Evolutionary conservation across 768 basidiomycete genomes (phyloP).

Genomic region (Hygrocybe coccinea): DNA sequence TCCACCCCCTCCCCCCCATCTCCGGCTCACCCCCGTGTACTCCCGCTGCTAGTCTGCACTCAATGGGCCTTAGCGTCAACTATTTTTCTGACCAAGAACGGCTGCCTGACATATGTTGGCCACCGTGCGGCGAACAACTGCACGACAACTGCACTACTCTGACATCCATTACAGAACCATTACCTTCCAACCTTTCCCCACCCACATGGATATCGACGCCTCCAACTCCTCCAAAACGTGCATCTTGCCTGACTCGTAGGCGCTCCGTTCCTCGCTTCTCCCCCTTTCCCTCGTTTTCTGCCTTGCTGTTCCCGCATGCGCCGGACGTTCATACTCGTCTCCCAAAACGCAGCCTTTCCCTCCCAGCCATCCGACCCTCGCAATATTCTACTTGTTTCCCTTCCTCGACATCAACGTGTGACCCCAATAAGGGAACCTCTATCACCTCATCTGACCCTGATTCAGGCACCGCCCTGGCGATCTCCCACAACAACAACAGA

Average conservation of each 20-base stretch:
- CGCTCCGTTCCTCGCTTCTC: conserved; percentile 29
- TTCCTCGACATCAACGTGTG: not conserved
- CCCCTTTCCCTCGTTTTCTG: conserved; percentile 46
- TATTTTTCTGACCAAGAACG: not conserved
- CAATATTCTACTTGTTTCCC: not conserved
- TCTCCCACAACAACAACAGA: not conserved
- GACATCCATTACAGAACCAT: not conserved
- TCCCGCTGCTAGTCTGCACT: conserved; percentile 24
- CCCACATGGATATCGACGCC: conserved; percentile 58
- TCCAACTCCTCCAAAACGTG: conserved; percentile 49
- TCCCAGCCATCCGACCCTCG: conserved; percentile 32
- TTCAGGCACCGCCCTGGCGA: not conserved
- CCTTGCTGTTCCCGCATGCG: conserved; percentile 34
- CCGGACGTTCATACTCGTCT: conserved; percentile 12
- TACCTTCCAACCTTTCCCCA: conserved; percentile 20
- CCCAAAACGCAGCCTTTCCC: conserved; percentile 40
- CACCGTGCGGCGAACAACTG: not conserved
- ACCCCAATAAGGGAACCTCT: not conserved
- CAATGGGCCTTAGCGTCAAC: not conserved
- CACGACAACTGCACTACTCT: not conserved
- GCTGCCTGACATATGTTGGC: conserved; percentile 6
- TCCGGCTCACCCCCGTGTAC: conserved; percentile 56
- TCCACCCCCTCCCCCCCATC: conserved; percentile 53
- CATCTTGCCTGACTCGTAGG: conserved; percentile 30
- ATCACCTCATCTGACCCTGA: not conserved